A percentile compares a stretch with the other conserved stretches of the same genome.
These are phyloP conservation scores for Chamaenerion angustifolium DNA, from an alignment of 345 rosid genomes.

Conservation along the genomic window DNA sequence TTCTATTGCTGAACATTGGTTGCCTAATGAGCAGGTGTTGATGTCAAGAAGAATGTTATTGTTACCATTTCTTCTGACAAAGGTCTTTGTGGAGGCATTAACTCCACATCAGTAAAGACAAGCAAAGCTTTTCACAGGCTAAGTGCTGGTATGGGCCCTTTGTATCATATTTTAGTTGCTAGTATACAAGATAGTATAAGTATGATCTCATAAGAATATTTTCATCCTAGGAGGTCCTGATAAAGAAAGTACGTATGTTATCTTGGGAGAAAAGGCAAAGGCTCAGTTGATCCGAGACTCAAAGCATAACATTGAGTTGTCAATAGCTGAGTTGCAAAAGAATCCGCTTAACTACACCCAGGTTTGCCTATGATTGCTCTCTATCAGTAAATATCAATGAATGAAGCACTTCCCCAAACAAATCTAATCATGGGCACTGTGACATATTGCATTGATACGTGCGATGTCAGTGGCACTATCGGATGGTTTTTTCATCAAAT, in stretches of 20 bases:
- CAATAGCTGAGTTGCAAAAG: conserved; percentile 67
- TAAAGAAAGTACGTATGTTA: conserved; percentile 63
- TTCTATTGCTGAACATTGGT: not conserved
- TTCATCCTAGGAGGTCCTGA: conserved; percentile 50
- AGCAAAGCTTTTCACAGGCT: conserved; percentile 64
- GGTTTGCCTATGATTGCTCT: conserved; percentile 21
- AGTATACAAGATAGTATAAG: not conserved
- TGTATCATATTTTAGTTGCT: not conserved
- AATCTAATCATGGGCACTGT: too few relatives aligned
- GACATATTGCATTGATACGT: too few relatives aligned
- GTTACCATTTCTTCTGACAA: conserved; percentile 88
- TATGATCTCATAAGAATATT: not conserved
- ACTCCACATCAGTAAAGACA: conserved; percentile 75
- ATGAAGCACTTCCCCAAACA: too few relatives aligned
- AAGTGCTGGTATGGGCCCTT: conserved; percentile 42
- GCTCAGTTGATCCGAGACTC: conserved; percentile 80
- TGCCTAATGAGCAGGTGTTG: conserved; percentile 38
- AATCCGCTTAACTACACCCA: conserved; percentile 89
- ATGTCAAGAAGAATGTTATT: conserved; percentile 88
- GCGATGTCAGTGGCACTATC: too few relatives aligned
- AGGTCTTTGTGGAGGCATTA: conserved; percentile 98
- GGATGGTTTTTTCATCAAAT: too few relatives aligned
- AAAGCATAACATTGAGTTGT: conserved; percentile 46
- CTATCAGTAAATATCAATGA: too few relatives aligned
- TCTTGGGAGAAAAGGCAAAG: conserved; percentile 88